Percentiles rank a stretch among this genome's conserved stretches.
phyloP scores from a whole-genome alignment of 192 early-diverging fungal species.

The Entrophospora sp. region DNA sequence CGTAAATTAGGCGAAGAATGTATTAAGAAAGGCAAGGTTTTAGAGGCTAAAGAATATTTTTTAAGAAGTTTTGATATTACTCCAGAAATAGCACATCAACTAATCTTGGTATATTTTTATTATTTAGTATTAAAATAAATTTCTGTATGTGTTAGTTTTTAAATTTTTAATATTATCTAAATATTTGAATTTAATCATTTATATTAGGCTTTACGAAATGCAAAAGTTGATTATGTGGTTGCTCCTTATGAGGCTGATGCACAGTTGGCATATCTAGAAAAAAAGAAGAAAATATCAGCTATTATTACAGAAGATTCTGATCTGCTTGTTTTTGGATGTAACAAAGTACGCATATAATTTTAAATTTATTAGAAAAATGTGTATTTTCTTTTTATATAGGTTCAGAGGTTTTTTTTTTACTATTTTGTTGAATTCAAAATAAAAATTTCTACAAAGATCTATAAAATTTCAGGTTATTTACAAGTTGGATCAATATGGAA shows the following conservation, averaged over 20 bases:
- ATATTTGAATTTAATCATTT: neutral
- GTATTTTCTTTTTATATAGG: too few species aligned
- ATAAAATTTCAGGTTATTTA: conserved; percentile 49
- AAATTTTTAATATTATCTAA: neutral
- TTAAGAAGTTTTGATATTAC: conserved; percentile 74
- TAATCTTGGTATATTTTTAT: conserved; percentile 70
- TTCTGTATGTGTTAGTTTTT: conserved; percentile 5
- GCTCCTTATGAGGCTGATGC: conserved; percentile 98
- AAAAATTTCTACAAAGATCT: neutral
- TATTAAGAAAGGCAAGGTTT: conserved; percentile 42
- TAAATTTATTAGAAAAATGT: neutral
- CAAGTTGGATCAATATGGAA: conserved; percentile 72
- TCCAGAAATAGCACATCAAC: conserved; percentile 66
- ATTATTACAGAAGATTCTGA: conserved; percentile 95
- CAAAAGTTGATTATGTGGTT: conserved; percentile 68
- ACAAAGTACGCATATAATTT: conserved; percentile 31
- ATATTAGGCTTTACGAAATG: conserved; percentile 44
- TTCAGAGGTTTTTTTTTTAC: too few species aligned
- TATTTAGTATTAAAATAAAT: neutral
- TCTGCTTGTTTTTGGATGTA: conserved; percentile 85
- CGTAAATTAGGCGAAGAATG: conserved; percentile 46
- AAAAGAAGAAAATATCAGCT: conserved; percentile 57
- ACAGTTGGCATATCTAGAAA: conserved; percentile 79
- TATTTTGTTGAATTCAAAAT: neutral
- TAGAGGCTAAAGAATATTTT: conserved; percentile 66